Base-by-base conservation (phyloP, 2,329 filamentous ascomycete species). In the Purpureocillium lavendulum region DNA sequence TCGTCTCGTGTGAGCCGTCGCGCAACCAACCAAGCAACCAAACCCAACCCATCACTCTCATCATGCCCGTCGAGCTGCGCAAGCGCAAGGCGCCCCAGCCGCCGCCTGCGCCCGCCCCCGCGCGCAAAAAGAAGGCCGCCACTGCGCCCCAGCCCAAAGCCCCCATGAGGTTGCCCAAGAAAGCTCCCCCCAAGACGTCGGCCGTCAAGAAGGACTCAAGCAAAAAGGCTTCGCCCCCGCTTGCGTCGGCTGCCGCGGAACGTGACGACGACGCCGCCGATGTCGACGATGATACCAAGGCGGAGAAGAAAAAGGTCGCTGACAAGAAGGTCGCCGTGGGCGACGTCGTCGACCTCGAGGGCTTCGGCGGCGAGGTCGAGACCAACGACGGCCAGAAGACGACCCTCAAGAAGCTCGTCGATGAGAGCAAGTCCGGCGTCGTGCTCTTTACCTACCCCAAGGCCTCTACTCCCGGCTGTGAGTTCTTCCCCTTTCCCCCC, bases 371-470 rank as follows among this genome's bases (percentile, higher is more conserved):
- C 47, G 81, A 92, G 56, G 67, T 98, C 47, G 79, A 92, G 69
- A 92, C 83, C 46, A 80, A 97, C 49, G 87, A 94, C 47, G 88
- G 88, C 53, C 68, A 73, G 39, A 85, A 83, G 66, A 88, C 84
- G 6, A 87, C 80, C 2, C 69, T 98, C 43, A 83, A 87, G 66
- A 71, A 80, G 51, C 78, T 98, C 17, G 75, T 96, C 36, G 82
- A 87, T 38, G 76, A 84, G 56, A 94, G 88, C 73, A 81, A 86
- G 65, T 72, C 76, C 29, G 92, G 90, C 18, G 84, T 97, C 33
- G 87, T 95, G 28, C 68, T 97, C 24, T 96, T 98, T 62, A 96
- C 89, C 26, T 97, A 97, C 58, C 92, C 92, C 43, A 94, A 85
- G 66, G 92, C 92, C 11, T 92, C 84, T 21, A 98, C 92, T 16